Evolutionary conservation across 2,329 filamentous ascomycete genomes (phyloP).

Genomic region (Aspergillus ruber): DNA sequence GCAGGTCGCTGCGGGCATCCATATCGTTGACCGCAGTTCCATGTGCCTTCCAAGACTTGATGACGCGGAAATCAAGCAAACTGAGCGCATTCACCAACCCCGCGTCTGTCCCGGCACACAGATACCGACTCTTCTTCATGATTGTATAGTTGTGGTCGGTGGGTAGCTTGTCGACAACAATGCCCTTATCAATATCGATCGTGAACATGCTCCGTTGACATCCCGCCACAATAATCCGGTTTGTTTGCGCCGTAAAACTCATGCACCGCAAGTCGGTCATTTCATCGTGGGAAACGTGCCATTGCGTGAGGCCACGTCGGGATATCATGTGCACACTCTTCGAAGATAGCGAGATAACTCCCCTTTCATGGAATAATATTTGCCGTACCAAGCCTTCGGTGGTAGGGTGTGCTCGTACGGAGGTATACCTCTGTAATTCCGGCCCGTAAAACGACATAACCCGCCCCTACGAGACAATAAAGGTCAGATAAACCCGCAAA

Average conservation of each 20-base stretch:
- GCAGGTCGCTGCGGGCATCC: slow-evolving; percentile 91
- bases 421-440: slow-evolving; percentile 83
- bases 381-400: slow-evolving; percentile 77
- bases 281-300: slow-evolving; percentile 73
- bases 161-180: slow-evolving; percentile 63
- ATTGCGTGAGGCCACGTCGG: slow-evolving; percentile 73
- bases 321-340: slow-evolving; percentile 84
- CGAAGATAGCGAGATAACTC: slow-evolving; percentile 76
- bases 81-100: slow-evolving; percentile 85
- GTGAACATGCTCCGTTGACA: slow-evolving; percentile 80
- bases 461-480: slow-evolving; percentile 59
- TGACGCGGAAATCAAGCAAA: slow-evolving; percentile 65
- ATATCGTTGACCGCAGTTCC: slow-evolving; percentile 87
- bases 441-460: slow-evolving; percentile 82
- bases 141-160: slow-evolving; percentile 76
- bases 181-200: slow-evolving; percentile 65
- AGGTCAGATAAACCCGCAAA: slow-evolving; percentile 11
- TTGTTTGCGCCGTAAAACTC: slow-evolving; percentile 85
- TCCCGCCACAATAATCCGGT: slow-evolving; percentile 80
- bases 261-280: slow-evolving; percentile 90
- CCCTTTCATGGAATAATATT: slow-evolving; percentile 83
- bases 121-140: slow-evolving; percentile 82
- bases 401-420: slow-evolving; percentile 70
- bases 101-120: slow-evolving; percentile 80
- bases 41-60: slow-evolving; percentile 88